phyloP scores from a whole-genome alignment of 169 alveolate genomes.

The Plasmodium chabaudi region DNA sequence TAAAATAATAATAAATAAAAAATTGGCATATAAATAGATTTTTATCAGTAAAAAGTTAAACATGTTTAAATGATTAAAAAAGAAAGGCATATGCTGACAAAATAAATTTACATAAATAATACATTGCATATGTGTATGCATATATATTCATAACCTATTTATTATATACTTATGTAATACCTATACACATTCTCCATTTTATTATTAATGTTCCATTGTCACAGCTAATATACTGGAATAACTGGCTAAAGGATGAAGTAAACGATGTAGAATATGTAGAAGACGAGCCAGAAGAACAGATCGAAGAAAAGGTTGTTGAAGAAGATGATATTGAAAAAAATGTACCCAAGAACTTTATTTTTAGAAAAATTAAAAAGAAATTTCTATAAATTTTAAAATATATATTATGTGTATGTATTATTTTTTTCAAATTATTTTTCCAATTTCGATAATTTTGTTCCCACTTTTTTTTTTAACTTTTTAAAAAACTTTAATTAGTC shows the following conservation, averaged over 20 bases:
- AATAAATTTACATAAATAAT: not conserved
- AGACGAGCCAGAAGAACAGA: conserved; percentile 4
- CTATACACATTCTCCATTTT: not conserved
- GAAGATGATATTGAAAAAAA: conserved; percentile 53
- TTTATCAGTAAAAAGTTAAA: conserved; percentile 54
- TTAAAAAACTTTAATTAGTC: conserved; percentile 3
- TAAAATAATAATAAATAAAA: conserved; percentile 2
- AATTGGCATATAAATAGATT: conserved; percentile 28
- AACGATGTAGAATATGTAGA: conserved; percentile 32
- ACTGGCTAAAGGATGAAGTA: conserved; percentile 44
- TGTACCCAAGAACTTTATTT: conserved; percentile 65
- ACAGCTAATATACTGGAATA: conserved; percentile 74
- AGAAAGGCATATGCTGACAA: conserved; percentile 77
- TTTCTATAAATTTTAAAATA: conserved; percentile 14
- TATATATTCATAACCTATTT: not conserved
- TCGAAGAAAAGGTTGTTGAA: conserved; percentile 7
- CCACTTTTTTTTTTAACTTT: not conserved
- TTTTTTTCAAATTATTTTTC: conserved; percentile 12
- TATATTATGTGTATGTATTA: not conserved
- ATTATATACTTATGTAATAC: not conserved
- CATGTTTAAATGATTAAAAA: conserved; percentile 57
- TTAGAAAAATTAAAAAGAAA: conserved; percentile 70
- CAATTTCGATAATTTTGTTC: not conserved
- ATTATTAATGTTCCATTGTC: not conserved
- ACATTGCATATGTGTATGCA: not conserved